Evolutionary conservation across 1,284 basidiomycete genomes (phyloP).

Genomic region (Serendipita sp.): DNA sequence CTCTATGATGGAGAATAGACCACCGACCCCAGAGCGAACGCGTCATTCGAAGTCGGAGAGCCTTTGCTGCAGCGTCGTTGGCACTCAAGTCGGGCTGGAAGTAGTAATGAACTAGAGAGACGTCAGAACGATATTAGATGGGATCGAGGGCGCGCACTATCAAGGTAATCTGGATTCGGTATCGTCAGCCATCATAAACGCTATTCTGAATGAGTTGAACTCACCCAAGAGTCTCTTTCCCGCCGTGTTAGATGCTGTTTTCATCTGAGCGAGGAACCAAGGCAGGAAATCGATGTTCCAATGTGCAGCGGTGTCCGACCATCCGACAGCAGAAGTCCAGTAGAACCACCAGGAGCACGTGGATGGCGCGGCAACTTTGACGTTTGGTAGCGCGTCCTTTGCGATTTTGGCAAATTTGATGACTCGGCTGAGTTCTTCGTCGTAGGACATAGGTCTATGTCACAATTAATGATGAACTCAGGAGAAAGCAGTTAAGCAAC

Average conservation of each 20-base stretch:
- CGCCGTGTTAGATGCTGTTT: conserved; percentile 21
- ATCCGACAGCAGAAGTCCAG: conserved; percentile 35
- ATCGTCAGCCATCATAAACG: neutral
- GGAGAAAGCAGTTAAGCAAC: neutral
- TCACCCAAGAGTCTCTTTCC: conserved; percentile 31
- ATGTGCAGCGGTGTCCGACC: conserved; percentile 33
- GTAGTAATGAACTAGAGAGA: conserved; percentile 31
- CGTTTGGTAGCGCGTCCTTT: conserved; percentile 16
- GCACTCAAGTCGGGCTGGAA: conserved; percentile 35
- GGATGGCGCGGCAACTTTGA: conserved; percentile 11
- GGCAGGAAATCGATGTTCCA: conserved; percentile 36
- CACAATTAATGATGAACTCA: neutral
- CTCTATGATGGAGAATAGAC: neutral
- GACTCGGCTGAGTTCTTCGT: conserved; percentile 35
- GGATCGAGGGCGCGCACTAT: neutral
- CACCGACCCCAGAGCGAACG: conserved; percentile 30
- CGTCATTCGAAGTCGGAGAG: conserved; percentile 32
- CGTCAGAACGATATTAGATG: neutral
- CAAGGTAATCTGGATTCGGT: conserved; percentile 25
- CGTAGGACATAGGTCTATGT: conserved; percentile 26
- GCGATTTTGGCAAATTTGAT: conserved; percentile 27
- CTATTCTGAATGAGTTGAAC: conserved; percentile 9
- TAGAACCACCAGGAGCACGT: conserved; percentile 17
- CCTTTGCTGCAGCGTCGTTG: conserved; percentile 35
- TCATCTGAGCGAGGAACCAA: conserved; percentile 38